Evolutionary conservation across 2,329 filamentous ascomycete species (phyloP), one percentile per base, ranked within the genome.

Genomic region (Fusarium sp.): DNA sequence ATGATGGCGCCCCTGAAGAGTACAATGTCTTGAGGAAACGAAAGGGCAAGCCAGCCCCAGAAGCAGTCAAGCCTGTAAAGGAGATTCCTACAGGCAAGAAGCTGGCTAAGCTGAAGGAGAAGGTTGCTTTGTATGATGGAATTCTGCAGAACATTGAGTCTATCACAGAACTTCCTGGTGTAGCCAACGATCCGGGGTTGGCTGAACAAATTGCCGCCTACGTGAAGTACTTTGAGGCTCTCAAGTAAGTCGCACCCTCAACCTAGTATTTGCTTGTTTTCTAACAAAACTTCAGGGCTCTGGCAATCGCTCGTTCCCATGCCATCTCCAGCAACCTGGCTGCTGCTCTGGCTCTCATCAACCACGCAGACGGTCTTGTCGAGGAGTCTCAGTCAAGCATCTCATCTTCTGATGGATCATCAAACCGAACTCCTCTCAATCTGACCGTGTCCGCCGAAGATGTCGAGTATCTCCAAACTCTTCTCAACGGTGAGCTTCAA

Each of bases 131-230:
- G 4, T 98, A 98, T 80, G 95, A 98, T 80, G 94, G 94, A 30
- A 97, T 93, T 13, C 84, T 98, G 30, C 94, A 98, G 82, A 98
- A 94, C 82, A 86, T 99, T 67, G 93, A 98, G 74, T 94, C 95
- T 9, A 91, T 98, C 81, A 94, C 93, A 77, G 94, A 97, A 68
- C 87, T 99, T 19, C 93, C 95, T 5, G 96, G 96, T 82, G 93
- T 98, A 23, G 94, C 94, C 40, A 93, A 94, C 46, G 96, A 99
- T 78, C 88, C 90, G 44, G 86, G 85, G 21, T 93, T 99, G 73
- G 86, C 95, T 9, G 84, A 88, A 50, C 94, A 96, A 80, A 85
- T 99, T n/a, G 90, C 94, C 63, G 90, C 90, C 38, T 96, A 94
- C 75, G 87, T 89, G 40, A 87, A 89, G 68, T 98, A 98, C 83